Conservation (phyloP, 306 rosid species). For the Trifolium pratense region DNA sequence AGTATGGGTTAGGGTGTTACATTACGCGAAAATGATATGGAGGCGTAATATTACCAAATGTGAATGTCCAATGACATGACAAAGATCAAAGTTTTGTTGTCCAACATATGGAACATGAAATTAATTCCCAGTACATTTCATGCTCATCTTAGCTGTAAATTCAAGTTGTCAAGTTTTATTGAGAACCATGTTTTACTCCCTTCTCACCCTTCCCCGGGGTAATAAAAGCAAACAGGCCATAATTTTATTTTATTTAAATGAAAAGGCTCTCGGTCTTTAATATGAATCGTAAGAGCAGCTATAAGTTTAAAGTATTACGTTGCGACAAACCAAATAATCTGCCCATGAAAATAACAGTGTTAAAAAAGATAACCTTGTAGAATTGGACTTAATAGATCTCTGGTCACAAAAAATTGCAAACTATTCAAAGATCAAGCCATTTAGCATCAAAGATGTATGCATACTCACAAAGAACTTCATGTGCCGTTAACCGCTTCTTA, state of each 20-base stretch:
- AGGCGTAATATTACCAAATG: background rate
- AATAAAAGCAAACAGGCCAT: slow-evolving; percentile 13
- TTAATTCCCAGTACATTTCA: background rate
- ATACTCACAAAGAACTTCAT: slow-evolving; percentile 93
- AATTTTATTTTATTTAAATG: background rate
- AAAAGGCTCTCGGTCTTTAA: slow-evolving; percentile 14
- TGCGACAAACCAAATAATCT: slow-evolving; percentile 15
- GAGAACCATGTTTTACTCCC: slow-evolving; percentile 8
- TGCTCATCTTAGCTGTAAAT: slow-evolving; percentile 8
- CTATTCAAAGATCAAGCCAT: slow-evolving; percentile 24
- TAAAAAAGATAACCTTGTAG: background rate
- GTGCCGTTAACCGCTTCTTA: slow-evolving; percentile 82
- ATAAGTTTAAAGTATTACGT: slow-evolving; percentile 5
- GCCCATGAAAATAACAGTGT: slow-evolving; percentile 6
- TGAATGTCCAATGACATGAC: slow-evolving; percentile 17
- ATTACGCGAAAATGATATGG: slow-evolving; percentile 1
- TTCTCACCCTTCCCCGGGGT: background rate
- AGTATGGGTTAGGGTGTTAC: too few relatives aligned
- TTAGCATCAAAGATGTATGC: slow-evolving; percentile 18
- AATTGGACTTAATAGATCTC: slow-evolving; percentile 13
- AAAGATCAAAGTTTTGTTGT: slow-evolving; percentile 7
- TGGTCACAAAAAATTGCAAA: slow-evolving; percentile 9
- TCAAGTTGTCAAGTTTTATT: slow-evolving; percentile 19
- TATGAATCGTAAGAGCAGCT: slow-evolving; percentile 22
- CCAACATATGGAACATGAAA: background rate